Percentiles rank a stretch among this genome's conserved stretches.
phyloP scores from a whole-genome alignment of 768 basidiomycete genomes.

The Pulveroboletus sp. region DNA sequence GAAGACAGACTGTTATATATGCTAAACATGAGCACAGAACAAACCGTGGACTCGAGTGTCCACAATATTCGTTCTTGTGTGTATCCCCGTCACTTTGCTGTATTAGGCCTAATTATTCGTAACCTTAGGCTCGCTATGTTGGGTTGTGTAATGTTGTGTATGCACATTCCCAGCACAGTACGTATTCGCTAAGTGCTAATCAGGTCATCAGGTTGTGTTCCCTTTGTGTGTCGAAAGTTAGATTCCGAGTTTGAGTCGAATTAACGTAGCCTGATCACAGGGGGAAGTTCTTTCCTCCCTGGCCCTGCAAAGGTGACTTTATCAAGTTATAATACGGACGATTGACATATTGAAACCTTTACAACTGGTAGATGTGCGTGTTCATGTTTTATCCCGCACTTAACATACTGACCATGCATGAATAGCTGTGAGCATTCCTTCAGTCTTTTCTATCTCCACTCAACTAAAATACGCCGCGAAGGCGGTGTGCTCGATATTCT shows the following conservation, averaged over 20 bases:
- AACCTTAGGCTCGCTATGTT: background rate
- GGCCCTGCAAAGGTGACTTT: slow-evolving; percentile 7
- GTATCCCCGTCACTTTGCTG: no score
- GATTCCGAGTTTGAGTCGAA: no score
- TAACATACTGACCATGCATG: no score
- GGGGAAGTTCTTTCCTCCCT: slow-evolving; percentile 10
- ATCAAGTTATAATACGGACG: no score
- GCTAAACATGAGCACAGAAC: background rate
- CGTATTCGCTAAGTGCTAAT: background rate
- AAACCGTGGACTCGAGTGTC: background rate
- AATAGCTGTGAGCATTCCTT: slow-evolving; percentile 10
- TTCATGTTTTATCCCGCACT: background rate
- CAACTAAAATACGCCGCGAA: background rate
- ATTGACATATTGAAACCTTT: no score
- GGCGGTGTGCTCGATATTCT: background rate
- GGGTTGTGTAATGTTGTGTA: background rate
- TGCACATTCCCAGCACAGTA: no score
- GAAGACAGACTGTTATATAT: background rate
- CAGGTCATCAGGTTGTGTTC: background rate
- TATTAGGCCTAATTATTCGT: no score
- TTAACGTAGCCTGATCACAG: slow-evolving; percentile 5
- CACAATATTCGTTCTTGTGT: background rate
- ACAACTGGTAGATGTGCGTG: slow-evolving; percentile 7
- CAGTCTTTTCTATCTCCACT: background rate
- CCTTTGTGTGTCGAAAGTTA: background rate